A percentile compares a stretch with the other conserved stretches of the same genome.
These are phyloP conservation scores for Akebia trifoliata DNA, from an alignment of 164 flowering plant species.

Conservation along the genomic window DNA sequence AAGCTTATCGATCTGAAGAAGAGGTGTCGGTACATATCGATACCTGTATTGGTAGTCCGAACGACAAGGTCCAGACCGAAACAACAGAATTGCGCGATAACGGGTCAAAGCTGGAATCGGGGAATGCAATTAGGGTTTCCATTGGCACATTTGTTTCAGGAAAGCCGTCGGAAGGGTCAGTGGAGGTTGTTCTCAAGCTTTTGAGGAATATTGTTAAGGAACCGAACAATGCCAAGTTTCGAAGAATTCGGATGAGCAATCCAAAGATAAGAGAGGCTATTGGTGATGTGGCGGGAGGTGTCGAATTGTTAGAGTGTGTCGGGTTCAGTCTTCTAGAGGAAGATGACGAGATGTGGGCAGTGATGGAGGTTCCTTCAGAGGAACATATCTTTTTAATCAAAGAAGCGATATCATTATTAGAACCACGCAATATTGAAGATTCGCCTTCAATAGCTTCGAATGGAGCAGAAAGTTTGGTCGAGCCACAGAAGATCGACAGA, in stretches of 20 bases:
- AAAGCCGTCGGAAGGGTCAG: slow-evolving; percentile 52
- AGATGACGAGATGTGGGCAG: slow-evolving; percentile 80
- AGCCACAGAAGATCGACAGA: slow-evolving; percentile 60
- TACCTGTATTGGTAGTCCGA: slow-evolving; percentile 35
- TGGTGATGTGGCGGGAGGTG: slow-evolving; percentile 64
- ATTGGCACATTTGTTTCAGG: slow-evolving; percentile 59
- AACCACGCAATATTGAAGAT: slow-evolving; percentile 24
- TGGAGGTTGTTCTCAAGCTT: slow-evolving; percentile 66
- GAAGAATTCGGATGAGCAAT: slow-evolving; percentile 78
- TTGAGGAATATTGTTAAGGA: slow-evolving; percentile 66
- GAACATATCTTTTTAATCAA: slow-evolving; percentile 34
- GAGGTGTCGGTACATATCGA: slow-evolving; percentile 74
- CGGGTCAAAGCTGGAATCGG: slow-evolving; percentile 6
- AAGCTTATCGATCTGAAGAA: slow-evolving; percentile 50
- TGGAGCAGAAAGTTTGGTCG: slow-evolving; percentile 26
- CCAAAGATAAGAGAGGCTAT: slow-evolving; percentile 81
- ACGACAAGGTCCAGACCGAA: slow-evolving; percentile 4
- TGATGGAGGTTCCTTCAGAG: slow-evolving; percentile 58
- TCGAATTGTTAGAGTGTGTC: slow-evolving; percentile 73
- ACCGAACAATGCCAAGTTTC: slow-evolving; percentile 74
- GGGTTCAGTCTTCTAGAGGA: slow-evolving; percentile 77
- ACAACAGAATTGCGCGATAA: background rate
- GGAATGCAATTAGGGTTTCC: slow-evolving; percentile 35
- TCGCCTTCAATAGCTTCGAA: slow-evolving; percentile 22
- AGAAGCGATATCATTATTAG: slow-evolving; percentile 48